Evolutionary conservation across 805 yeast genomes (phyloP), one percentile per base, ranked within the genome.

Genomic region (Wickerhamiella qilinensis): DNA sequence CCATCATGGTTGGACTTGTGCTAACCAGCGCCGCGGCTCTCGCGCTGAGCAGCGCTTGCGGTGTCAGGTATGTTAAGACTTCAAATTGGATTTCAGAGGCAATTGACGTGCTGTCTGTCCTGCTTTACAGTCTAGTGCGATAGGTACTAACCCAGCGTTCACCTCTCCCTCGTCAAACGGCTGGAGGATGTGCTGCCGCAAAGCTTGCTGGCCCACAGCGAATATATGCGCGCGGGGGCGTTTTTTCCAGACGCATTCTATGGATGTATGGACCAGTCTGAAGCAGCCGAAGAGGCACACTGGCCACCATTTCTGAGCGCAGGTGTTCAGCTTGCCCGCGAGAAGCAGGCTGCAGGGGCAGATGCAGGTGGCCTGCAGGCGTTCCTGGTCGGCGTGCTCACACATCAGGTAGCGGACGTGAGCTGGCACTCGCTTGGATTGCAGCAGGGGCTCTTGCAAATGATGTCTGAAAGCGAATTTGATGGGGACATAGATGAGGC

Each of bases 231-330:
- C 14, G 67, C 78, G 1, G 85, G 84, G 0, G 65, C 79, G 0
- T 77, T 77, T 50, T 73, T 70, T 48, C 85, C 85, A 0, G 85
- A 77, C 51, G 71, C 78, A 0, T 70, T 75, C 48, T 77, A 77
- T 53, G 62, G 68, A 27, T 77, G 84, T 52, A 55, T 68, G 36
- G 72, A 69, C 3, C 48, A 55, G 20, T 60, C 69, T 3, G 63
- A 65, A 9, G 65, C 66, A 2, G 77, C 80, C 3, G 85, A 77
- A 52, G 67, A 59, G 21, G 62, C 75, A 0, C 84, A 77, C 50
- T 77, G 85, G 84, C 82, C 83, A 0, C 75, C 76, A 1, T 76
- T 75, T 48, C 46, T 76, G 12, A 53, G 58, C 3, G 53, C 55
- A 2, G 72, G 75, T 0, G 67, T 70, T 4, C 45, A 58, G 4